Conservation (phyloP, 495 filamentous ascomycete genomes). For the Daldinia childiae region DNA sequence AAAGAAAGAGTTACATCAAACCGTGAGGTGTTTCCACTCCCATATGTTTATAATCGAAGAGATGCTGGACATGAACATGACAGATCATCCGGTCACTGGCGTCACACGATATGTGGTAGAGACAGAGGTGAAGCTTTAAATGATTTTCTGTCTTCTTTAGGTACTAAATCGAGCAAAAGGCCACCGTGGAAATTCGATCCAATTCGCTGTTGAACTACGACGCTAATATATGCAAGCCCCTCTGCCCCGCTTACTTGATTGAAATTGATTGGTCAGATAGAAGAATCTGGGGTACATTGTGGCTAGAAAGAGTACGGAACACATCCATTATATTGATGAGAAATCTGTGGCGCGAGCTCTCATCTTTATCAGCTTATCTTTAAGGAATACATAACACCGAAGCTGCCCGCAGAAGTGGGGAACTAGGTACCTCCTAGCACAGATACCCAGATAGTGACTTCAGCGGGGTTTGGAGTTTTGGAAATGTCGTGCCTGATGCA, state of each 20-base stretch:
- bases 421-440: too few relatives aligned
- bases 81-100: constrained; percentile 20
- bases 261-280: constrained; percentile 22
- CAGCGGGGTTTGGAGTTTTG: constrained; percentile 32
- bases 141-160: constrained; percentile 33
- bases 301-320: constrained; percentile 22
- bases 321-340: too few relatives aligned
- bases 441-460: constrained; percentile 16
- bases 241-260: neutral
- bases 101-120: constrained; percentile 19
- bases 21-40: neutral
- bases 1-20: constrained; percentile 20
- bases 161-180: constrained; percentile 47
- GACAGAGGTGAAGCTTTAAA: constrained; percentile 21
- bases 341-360: constrained; percentile 43
- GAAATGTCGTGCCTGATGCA: constrained; percentile 13
- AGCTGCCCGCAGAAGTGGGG: neutral
- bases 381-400: neutral
- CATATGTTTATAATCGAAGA: constrained; percentile 9
- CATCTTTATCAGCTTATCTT: neutral
- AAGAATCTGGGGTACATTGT: constrained; percentile 42
- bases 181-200: constrained; percentile 49
- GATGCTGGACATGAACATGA: constrained; percentile 12
- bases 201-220: constrained; percentile 27
- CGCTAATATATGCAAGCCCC: constrained; percentile 1